Evolutionary conservation across 805 yeast species (phyloP).

Genomic region (Sugiyamaella chiloensis): DNA sequence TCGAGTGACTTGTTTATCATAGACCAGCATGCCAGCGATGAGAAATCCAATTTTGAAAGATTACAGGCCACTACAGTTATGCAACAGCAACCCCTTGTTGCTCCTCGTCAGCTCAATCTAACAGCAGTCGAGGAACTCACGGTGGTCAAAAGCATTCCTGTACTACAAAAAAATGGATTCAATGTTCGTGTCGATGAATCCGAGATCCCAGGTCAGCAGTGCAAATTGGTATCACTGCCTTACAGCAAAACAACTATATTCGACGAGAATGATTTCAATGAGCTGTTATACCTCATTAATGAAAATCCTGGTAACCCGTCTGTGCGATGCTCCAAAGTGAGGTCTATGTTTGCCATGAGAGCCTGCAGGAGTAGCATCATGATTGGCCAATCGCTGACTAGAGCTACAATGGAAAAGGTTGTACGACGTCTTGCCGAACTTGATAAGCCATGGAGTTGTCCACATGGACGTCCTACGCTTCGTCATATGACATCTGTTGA

Average conservation of each 20-base stretch:
- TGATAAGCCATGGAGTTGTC: slow-evolving; percentile 91
- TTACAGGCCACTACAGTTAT: slow-evolving; percentile 55
- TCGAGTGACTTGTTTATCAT: slow-evolving; percentile 71
- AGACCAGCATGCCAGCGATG: slow-evolving; percentile 98
- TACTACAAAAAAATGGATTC: slow-evolving; percentile 78
- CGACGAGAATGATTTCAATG: slow-evolving; percentile 64
- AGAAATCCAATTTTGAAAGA: slow-evolving; percentile 83
- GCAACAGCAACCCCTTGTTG: slow-evolving; percentile 67
- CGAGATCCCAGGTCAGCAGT: slow-evolving; percentile 52
- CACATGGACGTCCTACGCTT: slow-evolving; percentile 98
- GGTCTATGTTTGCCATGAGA: slow-evolving; percentile 86
- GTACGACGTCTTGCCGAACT: slow-evolving; percentile 65
- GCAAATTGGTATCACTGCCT: slow-evolving; percentile 64
- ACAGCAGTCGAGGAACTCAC: slow-evolving; percentile 75
- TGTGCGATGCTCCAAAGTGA: slow-evolving; percentile 69
- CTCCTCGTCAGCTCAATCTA: slow-evolving; percentile 55
- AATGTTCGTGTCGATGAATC: slow-evolving; percentile 50
- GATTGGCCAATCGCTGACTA: slow-evolving; percentile 75
- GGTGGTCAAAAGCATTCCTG: slow-evolving; percentile 55
- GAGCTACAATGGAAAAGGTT: slow-evolving; percentile 60
- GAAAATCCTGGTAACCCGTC: slow-evolving; percentile 47
- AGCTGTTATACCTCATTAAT: slow-evolving; percentile 63
- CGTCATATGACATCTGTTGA: slow-evolving; percentile 68
- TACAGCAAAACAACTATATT: slow-evolving; percentile 64
- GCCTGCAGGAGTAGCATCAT: slow-evolving; percentile 93